Base-by-base conservation (phyloP, 2,329 filamentous ascomycete genomes). In the Kalaharituber pfeilii region DNA sequence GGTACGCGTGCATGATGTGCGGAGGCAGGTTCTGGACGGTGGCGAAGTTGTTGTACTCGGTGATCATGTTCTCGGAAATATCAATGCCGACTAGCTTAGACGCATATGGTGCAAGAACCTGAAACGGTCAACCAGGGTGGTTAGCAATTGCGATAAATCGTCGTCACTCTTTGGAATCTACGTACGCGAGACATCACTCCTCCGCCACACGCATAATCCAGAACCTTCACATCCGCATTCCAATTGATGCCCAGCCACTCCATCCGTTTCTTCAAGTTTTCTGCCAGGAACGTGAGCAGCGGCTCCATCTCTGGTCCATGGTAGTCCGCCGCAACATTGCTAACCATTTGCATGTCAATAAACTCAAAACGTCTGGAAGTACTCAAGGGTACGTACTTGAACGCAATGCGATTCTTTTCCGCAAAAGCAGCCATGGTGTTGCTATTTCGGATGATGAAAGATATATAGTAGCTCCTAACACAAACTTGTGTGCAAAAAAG, bases 161-260 rank as follows among this genome's bases (percentile, higher is more conserved):
- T 15, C 33, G 51, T 50, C 22, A 30, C 7, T 24, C 27, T 1
- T 52, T 22, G 15, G n/a, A 20, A 51, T 55, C 15, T 22, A 68
- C 73, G 60, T 65, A 82, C 80, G 66, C 75, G 72, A 15, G 80
- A 81, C 58, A 84, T 71, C 54, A 77, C 67, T 1, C 81, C 82
- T 3, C 80, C 80, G 5, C 83, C 83, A 64, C 82, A 86, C n/a
- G 83, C 83, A 66, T 87, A 87, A 65, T 87, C 83, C 1, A 86
- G 70, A n/a, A 86, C 67, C 47, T 74, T 73, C 42, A 78, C 70
- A 54, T 62, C 64, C 63, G 62, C 69, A 49, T 57, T 60, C 1
- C 78, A 80, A 53, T 75, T 71, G 24, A 77, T 73, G 42, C 78
- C 79, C 55, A 85, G 75, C 70, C 82, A 84, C 52, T 74, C 70